phyloP scores from a whole-genome alignment of 2,329 filamentous ascomycete species.

The Coniochaeta ligniaria region DNA sequence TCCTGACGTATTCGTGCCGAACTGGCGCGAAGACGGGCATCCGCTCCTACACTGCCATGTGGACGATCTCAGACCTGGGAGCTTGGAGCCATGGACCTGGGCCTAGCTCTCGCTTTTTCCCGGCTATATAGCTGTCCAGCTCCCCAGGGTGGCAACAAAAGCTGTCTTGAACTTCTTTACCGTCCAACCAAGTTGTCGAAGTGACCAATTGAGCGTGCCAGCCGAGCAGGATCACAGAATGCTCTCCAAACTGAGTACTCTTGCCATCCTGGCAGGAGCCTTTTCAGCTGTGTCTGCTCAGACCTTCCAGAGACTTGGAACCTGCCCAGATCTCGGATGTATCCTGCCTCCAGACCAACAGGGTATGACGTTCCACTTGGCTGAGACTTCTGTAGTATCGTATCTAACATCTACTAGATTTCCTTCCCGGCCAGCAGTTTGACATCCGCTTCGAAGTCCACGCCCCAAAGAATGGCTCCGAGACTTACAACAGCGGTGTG shows the following conservation, averaged over 20 bases:
- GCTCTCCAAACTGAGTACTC: conserved; percentile 11
- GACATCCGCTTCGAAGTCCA: conserved; percentile 80
- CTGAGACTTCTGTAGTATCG: background rate
- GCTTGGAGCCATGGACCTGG: background rate
- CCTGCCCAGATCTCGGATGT: conserved; percentile 52
- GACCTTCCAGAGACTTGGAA: conserved; percentile 53
- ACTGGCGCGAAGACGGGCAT: background rate
- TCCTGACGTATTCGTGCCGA: background rate
- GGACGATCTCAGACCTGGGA: background rate
- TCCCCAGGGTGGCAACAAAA: background rate
- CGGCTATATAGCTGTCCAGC: background rate
- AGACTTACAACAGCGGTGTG: conserved; percentile 61
- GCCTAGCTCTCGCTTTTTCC: background rate
- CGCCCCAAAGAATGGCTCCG: conserved; percentile 72
- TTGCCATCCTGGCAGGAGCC: conserved; percentile 23
- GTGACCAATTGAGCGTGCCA: background rate
- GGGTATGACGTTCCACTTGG: background rate
- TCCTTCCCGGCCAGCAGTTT: conserved; percentile 77
- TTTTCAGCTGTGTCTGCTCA: conserved; percentile 40
- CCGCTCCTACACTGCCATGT: background rate
- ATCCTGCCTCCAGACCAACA: conserved; percentile 57
- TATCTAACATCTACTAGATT: conserved; percentile 39
- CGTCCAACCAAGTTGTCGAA: background rate
- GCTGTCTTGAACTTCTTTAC: background rate
- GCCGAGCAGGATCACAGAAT: conserved; percentile 7